Percentiles rank a stretch among this genome's conserved stretches.
Evolutionary conservation across 140 eudicot genomes (phyloP).

Genomic region (Oenanthe javanica): DNA sequence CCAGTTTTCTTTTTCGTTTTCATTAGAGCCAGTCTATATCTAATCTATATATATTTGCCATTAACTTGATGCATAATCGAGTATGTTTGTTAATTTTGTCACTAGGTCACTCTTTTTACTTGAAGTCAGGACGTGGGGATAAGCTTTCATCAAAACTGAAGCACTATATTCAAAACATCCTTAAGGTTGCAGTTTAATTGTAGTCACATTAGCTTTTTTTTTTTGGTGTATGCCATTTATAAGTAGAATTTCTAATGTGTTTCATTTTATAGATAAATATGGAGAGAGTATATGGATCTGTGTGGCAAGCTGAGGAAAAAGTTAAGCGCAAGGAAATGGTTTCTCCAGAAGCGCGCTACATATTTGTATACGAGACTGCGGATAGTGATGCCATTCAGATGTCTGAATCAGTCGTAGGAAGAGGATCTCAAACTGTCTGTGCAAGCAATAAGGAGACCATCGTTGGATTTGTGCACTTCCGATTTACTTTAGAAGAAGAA

Average conservation of each 20-base stretch:
- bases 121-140: slow-evolving; percentile 70
- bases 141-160: slow-evolving; percentile 51
- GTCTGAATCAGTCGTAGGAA: neutral
- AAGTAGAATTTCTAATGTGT: neutral
- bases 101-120: slow-evolving; percentile 48
- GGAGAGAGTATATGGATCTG: slow-evolving; percentile 77
- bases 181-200: slow-evolving; percentile 43
- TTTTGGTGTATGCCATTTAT: neutral
- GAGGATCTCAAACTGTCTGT: slow-evolving; percentile 7
- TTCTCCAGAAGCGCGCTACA: slow-evolving; percentile 70
- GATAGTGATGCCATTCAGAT: slow-evolving; percentile 18
- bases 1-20: no score
- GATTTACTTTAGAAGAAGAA: slow-evolving; percentile 78
- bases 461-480: slow-evolving; percentile 86
- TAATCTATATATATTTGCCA: neutral
- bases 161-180: slow-evolving; percentile 64
- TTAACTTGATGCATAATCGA: neutral
- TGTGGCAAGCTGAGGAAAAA: slow-evolving; percentile 86
- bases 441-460: slow-evolving; percentile 15
- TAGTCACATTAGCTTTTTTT: neutral
- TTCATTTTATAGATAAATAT: slow-evolving; percentile 47
- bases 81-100: slow-evolving; percentile 7
- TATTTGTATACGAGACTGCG: slow-evolving; percentile 50
- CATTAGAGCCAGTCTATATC: no score
- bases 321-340: slow-evolving; percentile 75